A percentile compares a stretch with the other conserved stretches of the same genome.
phyloP scores from a whole-genome alignment of 192 early-diverging fungal species.

The Gonapodya prolifera region DNA sequence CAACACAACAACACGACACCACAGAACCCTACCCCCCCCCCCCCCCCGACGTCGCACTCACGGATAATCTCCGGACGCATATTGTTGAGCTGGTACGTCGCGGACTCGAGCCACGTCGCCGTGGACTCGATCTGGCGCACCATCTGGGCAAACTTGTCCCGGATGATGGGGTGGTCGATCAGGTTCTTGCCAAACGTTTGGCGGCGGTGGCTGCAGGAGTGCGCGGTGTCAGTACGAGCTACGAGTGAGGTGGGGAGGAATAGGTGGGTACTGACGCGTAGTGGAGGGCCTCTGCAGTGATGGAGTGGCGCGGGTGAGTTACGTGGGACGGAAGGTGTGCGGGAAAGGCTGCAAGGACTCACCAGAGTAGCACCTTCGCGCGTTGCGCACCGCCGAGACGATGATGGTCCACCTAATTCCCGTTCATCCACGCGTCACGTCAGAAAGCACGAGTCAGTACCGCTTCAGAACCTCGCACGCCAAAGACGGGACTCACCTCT shows the following conservation, averaged over 20 bases:
- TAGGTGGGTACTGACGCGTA: not conserved
- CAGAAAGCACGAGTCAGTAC: no score
- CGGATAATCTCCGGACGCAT: slow-evolving; percentile 28
- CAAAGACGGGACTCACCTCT: slow-evolving; percentile 29
- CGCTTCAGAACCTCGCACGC: no score
- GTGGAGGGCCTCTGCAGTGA: not conserved
- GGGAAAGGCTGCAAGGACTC: no score
- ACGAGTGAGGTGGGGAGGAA: no score
- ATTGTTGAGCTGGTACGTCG: slow-evolving; percentile 52
- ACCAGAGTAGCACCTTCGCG: not conserved
- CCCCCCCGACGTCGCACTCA: not conserved
- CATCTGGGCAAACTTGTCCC: slow-evolving; percentile 62
- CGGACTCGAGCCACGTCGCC: slow-evolving; percentile 65
- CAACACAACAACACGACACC: no score
- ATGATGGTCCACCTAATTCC: not conserved
- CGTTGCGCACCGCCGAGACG: not conserved
- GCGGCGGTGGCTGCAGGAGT: slow-evolving; percentile 53
- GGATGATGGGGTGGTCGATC: slow-evolving; percentile 70
- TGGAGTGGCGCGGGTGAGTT: no score
- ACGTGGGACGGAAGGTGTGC: no score
- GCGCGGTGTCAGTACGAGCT: no score
- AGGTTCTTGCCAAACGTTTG: slow-evolving; percentile 78
- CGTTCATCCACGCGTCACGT: no score
- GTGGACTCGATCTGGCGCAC: slow-evolving; percentile 72
- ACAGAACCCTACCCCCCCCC: no score